Base-by-base conservation (phyloP, 257 asterid species). In the Nemophila menziesii region DNA sequence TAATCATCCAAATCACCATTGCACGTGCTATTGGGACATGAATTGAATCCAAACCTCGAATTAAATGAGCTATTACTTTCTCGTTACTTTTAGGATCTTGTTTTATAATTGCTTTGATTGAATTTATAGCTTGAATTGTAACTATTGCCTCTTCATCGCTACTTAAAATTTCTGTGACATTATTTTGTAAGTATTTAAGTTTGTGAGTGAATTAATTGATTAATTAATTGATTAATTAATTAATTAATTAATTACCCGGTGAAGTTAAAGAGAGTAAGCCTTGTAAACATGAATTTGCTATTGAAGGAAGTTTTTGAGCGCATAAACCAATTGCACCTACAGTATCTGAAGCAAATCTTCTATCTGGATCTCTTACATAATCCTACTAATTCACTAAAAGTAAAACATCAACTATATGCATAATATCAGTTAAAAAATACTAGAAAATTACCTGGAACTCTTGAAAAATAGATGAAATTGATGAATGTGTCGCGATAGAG, bases 341-440 rank as follows among this genome's bases (percentile, higher is more conserved):
- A 50, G 94, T 72, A 77, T 85, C 94, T 41, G 98, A 84, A 59
- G 98, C 94, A 73, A 90, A 81, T 62, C 68, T 72, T 61, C 98
- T 69, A 62, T 81, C 93, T 51, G 92, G 92, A 62, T 90, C 98
- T 71, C 85, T 85, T 39, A 81, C 68, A 70, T 90, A 85, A 64
- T 90, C 98, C 98, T 90, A 69, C 49, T 26, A 62, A 52, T 56
- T 2, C 42, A 50, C 55, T 29, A 29, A 29, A 10, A 29, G 36
- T 7, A 7, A 57, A 60, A 69, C 49, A 65, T 55, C 67, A 60
- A 44, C 55, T 45, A 39, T 51, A 34, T 36, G 14, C 22, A 40
- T 2, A 29, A 7, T 47, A 11, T 22, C 24, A 40, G n/a, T 38
- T 24, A 15, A 23, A 8, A 6, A 10, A 24, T 8, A 1, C 9